phyloP scores from a whole-genome alignment of 345 rosid species.

The Melastoma malabathricum region DNA sequence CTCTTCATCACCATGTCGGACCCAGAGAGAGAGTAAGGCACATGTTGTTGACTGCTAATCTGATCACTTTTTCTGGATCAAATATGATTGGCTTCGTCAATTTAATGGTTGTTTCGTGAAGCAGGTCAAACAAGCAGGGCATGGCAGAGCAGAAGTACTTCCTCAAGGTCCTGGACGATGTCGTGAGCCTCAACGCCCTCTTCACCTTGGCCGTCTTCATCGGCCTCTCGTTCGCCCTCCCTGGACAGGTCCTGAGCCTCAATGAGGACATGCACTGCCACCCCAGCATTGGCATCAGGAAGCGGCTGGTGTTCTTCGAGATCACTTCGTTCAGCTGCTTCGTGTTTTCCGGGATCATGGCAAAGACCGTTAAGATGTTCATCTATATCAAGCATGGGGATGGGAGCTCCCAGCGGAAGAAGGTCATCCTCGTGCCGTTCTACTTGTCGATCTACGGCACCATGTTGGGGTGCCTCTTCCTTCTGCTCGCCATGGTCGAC shows the following conservation, averaged over 20 bases:
- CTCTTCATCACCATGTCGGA: too few relatives aligned
- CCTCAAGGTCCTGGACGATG: slow-evolving; percentile 8
- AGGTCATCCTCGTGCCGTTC: background rate
- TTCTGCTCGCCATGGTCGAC: slow-evolving; percentile 9
- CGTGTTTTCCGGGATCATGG: slow-evolving; percentile 10
- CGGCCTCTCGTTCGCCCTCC: slow-evolving; percentile 5
- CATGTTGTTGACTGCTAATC: too few relatives aligned
- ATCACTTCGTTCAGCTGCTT: slow-evolving; percentile 13
- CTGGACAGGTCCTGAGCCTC: slow-evolving; percentile 8
- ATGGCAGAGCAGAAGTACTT: background rate
- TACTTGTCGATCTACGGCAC: slow-evolving; percentile 9
- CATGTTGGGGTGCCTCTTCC: slow-evolving; percentile 6
- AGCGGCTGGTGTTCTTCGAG: slow-evolving; percentile 7
- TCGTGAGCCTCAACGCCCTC: slow-evolving; percentile 10
- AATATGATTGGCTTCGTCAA: too few relatives aligned
- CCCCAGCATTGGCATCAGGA: background rate
- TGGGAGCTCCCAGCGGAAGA: background rate
- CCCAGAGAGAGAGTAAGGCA: too few relatives aligned
- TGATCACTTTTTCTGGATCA: too few relatives aligned
- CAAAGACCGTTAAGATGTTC: slow-evolving; percentile 11
- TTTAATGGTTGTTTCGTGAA: too few relatives aligned
- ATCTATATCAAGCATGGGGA: slow-evolving; percentile 5
- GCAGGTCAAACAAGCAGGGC: too few relatives aligned
- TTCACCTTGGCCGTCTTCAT: slow-evolving; percentile 6
- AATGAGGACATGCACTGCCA: slow-evolving; percentile 3